A percentile compares a stretch with the other conserved stretches of the same genome.
phyloP scores from a whole-genome alignment of 75 land plant genomes.

The Picea sitchensis region DNA sequence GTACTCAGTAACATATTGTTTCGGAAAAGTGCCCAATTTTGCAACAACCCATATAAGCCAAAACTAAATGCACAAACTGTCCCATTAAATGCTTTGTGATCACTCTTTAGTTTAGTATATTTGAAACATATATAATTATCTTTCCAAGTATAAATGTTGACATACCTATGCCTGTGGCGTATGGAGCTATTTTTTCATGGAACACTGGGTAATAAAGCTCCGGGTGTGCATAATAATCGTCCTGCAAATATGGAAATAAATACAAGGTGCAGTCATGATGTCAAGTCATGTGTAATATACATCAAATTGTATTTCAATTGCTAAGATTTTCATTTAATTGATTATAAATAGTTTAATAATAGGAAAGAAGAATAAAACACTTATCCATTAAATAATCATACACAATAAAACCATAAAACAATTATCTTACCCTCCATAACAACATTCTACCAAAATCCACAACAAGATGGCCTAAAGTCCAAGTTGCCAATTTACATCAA shows the following conservation, averaged over 20 bases:
- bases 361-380: not conserved
- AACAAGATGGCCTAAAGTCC: not conserved
- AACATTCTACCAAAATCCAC: not conserved
- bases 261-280: not conserved
- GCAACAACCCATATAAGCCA: no score
- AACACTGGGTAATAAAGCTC: conserved; percentile 80
- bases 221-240: conserved; percentile 92
- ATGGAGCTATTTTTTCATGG: conserved; percentile 90
- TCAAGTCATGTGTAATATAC: not conserved
- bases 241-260: conserved; percentile 39
- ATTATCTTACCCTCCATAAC: not conserved
- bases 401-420: not conserved
- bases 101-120: no score
- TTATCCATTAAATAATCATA: not conserved
- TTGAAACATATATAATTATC: no score
- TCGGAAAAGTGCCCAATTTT: no score
- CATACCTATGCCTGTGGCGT: conserved; percentile 93
- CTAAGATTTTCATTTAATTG: not conserved
- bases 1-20: no score
- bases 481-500: not conserved
- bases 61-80: no score
- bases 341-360: not conserved
- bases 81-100: no score
- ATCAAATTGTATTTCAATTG: not conserved
- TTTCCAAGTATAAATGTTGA: not conserved